A percentile compares a stretch with the other conserved stretches of the same genome.
phyloP scores from a whole-genome alignment of 2,329 filamentous ascomycete species.

The Penicillium sp. region DNA sequence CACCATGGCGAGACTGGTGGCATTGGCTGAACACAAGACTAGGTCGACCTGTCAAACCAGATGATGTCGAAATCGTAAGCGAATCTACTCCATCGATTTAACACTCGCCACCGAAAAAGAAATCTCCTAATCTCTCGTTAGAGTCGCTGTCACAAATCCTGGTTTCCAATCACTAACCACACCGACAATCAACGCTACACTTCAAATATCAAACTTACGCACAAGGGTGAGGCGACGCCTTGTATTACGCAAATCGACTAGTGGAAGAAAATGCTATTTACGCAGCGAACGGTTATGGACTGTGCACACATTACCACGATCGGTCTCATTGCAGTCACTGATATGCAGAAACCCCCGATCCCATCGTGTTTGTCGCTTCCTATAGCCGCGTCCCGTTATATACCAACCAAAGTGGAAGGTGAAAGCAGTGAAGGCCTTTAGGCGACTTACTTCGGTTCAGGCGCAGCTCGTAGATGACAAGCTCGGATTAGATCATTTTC shows the following conservation, averaged over 20 bases:
- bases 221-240: constrained; percentile 9
- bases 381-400: constrained; percentile 11
- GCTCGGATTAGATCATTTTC: constrained; percentile 10
- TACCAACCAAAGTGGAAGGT: constrained; percentile 5
- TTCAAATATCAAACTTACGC: constrained; percentile 4
- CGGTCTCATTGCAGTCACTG: constrained; percentile 3
- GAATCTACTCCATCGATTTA: constrained; percentile 11
- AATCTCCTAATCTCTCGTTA: constrained; percentile 9
- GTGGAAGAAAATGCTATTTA: constrained; percentile 13
- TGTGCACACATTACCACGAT: constrained; percentile 11
- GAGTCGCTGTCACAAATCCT: constrained; percentile 13
- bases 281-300: constrained; percentile 9
- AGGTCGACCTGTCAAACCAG: constrained; percentile 2
- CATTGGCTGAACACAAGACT: constrained; percentile 9
- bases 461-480: constrained; percentile 8
- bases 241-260: constrained; percentile 3
- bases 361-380: constrained; percentile 2
- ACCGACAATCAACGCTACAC: constrained; percentile 10
- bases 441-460: constrained; percentile 1
- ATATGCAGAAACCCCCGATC: not conserved
- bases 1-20: constrained; percentile 4
- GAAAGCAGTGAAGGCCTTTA: too few relatives aligned
- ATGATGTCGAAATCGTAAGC: constrained; percentile 12
- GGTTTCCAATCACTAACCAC: not conserved
- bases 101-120: constrained; percentile 3